Evolutionary conservation across 805 yeast species (phyloP), one percentile per base, ranked within the genome.

Genomic region (Diddensiella transvaalensis): DNA sequence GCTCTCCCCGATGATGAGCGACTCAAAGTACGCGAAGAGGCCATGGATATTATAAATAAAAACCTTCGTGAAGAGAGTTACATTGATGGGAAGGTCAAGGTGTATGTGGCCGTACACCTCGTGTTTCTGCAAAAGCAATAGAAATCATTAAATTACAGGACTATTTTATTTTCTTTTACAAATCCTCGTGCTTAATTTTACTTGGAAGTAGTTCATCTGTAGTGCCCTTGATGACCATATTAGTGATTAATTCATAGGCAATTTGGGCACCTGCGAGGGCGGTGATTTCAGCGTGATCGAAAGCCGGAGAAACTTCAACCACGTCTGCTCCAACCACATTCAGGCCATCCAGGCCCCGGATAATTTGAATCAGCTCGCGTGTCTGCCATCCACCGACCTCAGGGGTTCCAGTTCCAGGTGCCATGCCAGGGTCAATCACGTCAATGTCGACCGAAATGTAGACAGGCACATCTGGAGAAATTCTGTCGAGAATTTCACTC

Each of bases 331-430:
- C 91, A 3, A 85, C 80, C 37, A 85, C 51, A 50, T 80, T 74
- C 48, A 84, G 64, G 1, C 79, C 80, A 40, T 78, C 80, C 15
- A 85, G 65, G 1, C 78, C 80, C 48, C 85, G 82, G 39, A 85
- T 55, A 21, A 84, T 64, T 4, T 74, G 67, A 51, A 82, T 73
- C 30, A 84, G 67, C 60, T 85, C 91, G 41, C 91, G 70, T 0
- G 83, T 70, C 11, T 80, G 74, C 72, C 83, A 77, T 2, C 93
- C 93, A 13, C 89, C 93, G 3, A 76, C 78, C 60, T 85, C 93
- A 56, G 83, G 77, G 3, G 93, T 85, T 6, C 93, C 93, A 0
- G 91, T 84, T 1, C 86, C 90, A 13, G 90, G 86, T 2, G 87
- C 87, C 44, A 72, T 68, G 3, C 85, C 79, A 0, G 89, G 89